Evolutionary conservation across 179 eudicot species (phyloP).

Genomic region (Beta lomatogona): DNA sequence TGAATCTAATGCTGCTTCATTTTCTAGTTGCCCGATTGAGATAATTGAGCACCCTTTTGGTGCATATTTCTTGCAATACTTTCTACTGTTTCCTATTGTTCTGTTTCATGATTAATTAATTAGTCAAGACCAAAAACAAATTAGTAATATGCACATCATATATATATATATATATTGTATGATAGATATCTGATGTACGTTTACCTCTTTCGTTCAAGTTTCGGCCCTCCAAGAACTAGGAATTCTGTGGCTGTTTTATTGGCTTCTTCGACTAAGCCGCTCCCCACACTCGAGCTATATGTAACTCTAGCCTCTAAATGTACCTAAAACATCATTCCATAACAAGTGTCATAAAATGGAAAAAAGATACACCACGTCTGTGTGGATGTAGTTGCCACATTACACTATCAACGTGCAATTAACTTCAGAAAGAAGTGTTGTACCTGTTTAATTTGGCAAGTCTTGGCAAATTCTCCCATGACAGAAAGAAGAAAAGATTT

Average conservation of each 20-base stretch:
- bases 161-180: no score
- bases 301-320: slow-evolving; percentile 81
- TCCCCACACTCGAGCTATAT: slow-evolving; percentile 52
- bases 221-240: slow-evolving; percentile 54
- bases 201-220: slow-evolving; percentile 37
- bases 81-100: slow-evolving; percentile 29
- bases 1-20: neutral
- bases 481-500: slow-evolving; percentile 65
- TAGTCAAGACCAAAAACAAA: neutral
- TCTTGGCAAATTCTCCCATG: slow-evolving; percentile 69
- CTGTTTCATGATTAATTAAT: slow-evolving; percentile 26
- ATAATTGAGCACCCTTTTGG: slow-evolving; percentile 75
- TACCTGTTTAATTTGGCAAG: slow-evolving; percentile 70
- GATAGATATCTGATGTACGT: no score
- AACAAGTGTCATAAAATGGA: neutral
- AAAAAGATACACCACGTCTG: no score
- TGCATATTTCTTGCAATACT: slow-evolving; percentile 51
- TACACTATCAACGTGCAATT: no score
- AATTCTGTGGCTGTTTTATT: slow-evolving; percentile 51
- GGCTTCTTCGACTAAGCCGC: slow-evolving; percentile 67
- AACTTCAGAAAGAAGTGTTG: no score
- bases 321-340: slow-evolving; percentile 40
- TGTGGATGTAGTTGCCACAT: no score
- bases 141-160: no score
- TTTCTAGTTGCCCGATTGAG: slow-evolving; percentile 42